Evolutionary conservation across 2,329 filamentous ascomycete genomes (phyloP).

Genomic region (Lachnellula arida): DNA sequence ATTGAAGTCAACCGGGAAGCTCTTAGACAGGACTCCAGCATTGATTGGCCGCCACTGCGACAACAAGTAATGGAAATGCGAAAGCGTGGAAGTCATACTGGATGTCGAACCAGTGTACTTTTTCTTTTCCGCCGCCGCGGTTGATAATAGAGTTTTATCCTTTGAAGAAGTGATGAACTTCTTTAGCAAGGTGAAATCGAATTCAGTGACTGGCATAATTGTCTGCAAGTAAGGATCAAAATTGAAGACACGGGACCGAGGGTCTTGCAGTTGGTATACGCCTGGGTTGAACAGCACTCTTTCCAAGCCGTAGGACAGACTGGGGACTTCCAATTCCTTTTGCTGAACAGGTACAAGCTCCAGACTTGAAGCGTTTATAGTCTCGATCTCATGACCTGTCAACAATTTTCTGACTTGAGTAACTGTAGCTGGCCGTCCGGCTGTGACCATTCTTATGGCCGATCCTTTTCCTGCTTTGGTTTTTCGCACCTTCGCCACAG

Average conservation of each 20-base stretch:
- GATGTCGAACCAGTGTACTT: constrained; percentile 95
- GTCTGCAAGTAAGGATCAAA: constrained; percentile 91
- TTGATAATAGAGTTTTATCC: constrained; percentile 64
- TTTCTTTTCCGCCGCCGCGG: constrained; percentile 62
- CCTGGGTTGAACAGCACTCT: constrained; percentile 89
- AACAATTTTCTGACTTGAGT: background rate
- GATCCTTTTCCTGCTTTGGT: background rate
- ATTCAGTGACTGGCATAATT: constrained; percentile 91
- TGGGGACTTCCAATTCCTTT: constrained; percentile 28
- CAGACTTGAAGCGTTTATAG: constrained; percentile 24
- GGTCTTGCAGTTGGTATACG: constrained; percentile 87
- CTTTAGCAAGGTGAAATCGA: constrained; percentile 83
- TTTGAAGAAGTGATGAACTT: constrained; percentile 89
- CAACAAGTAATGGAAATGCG: constrained; percentile 89
- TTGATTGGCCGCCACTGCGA: constrained; percentile 78
- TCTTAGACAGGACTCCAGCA: constrained; percentile 58
- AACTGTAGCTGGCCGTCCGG: no score
- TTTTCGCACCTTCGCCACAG: background rate
- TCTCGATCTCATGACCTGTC: constrained; percentile 23
- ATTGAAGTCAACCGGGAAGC: constrained; percentile 56
- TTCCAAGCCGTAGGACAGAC: constrained; percentile 31
- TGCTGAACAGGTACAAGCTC: constrained; percentile 26
- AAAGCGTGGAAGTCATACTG: constrained; percentile 83
- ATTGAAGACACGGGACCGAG: constrained; percentile 83
- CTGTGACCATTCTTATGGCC: background rate